Conservation (phyloP, 2,329 filamentous ascomycete genomes). For the Apiospora pterosperma region DNA sequence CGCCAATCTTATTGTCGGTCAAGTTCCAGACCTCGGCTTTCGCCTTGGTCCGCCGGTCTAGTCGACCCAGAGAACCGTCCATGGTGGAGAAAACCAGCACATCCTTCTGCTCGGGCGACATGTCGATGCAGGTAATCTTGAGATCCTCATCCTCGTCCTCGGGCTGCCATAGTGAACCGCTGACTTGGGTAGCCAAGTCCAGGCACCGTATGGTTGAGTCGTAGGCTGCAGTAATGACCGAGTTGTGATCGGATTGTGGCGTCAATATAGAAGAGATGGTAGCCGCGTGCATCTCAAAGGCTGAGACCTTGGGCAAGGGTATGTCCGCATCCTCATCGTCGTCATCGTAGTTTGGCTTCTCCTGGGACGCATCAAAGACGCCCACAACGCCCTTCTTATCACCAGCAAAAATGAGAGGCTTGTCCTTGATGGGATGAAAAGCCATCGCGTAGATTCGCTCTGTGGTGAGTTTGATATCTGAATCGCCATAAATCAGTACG, state of each 20-base stretch:
- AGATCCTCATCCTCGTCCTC: slow-evolving; percentile 65
- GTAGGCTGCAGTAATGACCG: slow-evolving; percentile 83
- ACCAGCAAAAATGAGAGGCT: slow-evolving; percentile 86
- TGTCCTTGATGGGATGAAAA: slow-evolving; percentile 83
- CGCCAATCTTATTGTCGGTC: slow-evolving; percentile 91
- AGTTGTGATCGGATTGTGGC: slow-evolving; percentile 67
- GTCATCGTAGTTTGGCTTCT: slow-evolving; percentile 45
- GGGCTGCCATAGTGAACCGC: slow-evolving; percentile 78
- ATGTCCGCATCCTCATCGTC: slow-evolving; percentile 67
- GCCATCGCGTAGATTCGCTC: slow-evolving; percentile 83
- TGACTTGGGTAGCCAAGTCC: slow-evolving; percentile 76
- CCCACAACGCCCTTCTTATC: slow-evolving; percentile 92
- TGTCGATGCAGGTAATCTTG: slow-evolving; percentile 81
- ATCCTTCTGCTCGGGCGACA: slow-evolving; percentile 67
- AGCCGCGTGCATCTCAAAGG: slow-evolving; percentile 83
- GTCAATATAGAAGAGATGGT: slow-evolving; percentile 87
- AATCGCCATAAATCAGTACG: not conserved
- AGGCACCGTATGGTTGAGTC: slow-evolving; percentile 88
- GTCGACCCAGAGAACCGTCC: slow-evolving; percentile 73
- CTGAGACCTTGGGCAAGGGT: slow-evolving; percentile 75
- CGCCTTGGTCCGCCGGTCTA: slow-evolving; percentile 65
- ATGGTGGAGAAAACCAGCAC: slow-evolving; percentile 85
- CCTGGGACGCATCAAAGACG: slow-evolving; percentile 84
- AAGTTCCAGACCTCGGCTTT: slow-evolving; percentile 69
- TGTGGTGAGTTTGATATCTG: slow-evolving; percentile 87